Evolutionary conservation across 2,329 filamentous ascomycete species (phyloP), one percentile per base, ranked within the genome.

Genomic region (Aspergillus costaricaensis): DNA sequence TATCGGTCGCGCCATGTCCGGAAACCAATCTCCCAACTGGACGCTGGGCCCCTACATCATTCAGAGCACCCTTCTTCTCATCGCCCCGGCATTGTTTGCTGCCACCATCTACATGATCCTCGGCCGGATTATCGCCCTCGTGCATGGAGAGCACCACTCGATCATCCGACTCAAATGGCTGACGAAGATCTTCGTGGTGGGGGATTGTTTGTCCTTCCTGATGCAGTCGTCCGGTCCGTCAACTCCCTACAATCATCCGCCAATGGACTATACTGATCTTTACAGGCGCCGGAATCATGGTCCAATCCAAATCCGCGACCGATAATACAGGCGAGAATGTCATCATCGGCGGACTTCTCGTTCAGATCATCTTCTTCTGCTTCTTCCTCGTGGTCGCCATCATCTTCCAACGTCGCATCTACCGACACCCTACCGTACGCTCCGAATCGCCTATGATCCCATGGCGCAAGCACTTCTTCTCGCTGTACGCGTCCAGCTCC

Each of bases 21-120:
- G 44, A 2, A 27, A 17, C 9, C 36, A 62, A 32, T 59, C 60
- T 4, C 60, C 60, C 2, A 32, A 62, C 51, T 62, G 60, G 60
- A 59, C 60, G 3, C 50, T 62, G 19, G 27, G 57, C 0, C 60
- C 60, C 6, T 62, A 57, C 19, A 49, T 59, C 15, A 55, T 58
- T 9, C 60, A 62, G 19, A 59, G 47, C 47, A 30, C 58, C 10
- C 39, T 62, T 8, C 55, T 62, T 5, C 73, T 83, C 9, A 69
- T 83, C 7, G 81, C 79, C 0, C 81, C 81, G 0, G 77, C 77
- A 2, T 76, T 83, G 41, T 79, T 81, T 58, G 81, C 81, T 7
- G 81, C 81, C 14, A 77, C 77, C 0, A 80, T 82, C 62, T 83
- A 83, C 62, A 83, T 82, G 70, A 70, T 76, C 7, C 77, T 83